These are phyloP conservation scores for Parasarocladium wereldwijsianum DNA, from an alignment of 2,329 filamentous ascomycete species.

Conservation along the genomic window DNA sequence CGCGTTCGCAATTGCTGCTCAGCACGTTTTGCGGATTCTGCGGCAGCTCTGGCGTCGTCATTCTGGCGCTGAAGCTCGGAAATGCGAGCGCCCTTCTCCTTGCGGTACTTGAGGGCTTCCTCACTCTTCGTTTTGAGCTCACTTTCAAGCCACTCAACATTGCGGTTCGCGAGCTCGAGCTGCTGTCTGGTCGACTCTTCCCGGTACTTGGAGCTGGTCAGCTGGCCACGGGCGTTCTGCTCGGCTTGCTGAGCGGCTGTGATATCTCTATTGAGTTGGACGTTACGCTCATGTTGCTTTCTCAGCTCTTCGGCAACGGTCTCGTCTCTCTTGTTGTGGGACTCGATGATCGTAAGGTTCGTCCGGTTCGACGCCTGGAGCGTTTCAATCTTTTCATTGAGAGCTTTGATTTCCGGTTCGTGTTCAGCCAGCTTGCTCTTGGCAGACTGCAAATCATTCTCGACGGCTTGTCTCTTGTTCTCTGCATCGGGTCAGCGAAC, in stretches of 20 bases:
- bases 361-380: constrained; percentile 89
- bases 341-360: constrained; percentile 74
- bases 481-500: constrained; percentile 36
- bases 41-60: constrained; percentile 65
- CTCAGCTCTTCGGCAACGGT: constrained; percentile 75
- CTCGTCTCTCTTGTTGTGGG: constrained; percentile 77
- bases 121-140: constrained; percentile 83
- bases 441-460: constrained; percentile 67
- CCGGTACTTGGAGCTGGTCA: constrained; percentile 72
- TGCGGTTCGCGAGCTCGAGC: constrained; percentile 73
- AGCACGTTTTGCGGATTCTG: constrained; percentile 64
- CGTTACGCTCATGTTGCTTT: constrained; percentile 74
- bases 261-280: constrained; percentile 72
- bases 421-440: constrained; percentile 63
- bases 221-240: constrained; percentile 66
- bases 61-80: constrained; percentile 77
- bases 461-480: constrained; percentile 56
- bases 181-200: constrained; percentile 86
- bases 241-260: constrained; percentile 68
- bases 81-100: constrained; percentile 85
- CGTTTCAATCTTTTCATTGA: constrained; percentile 71
- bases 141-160: constrained; percentile 83
- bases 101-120: constrained; percentile 80
- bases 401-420: constrained; percentile 57
- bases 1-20: constrained; percentile 70